Conservation (phyloP, 2,329 filamentous ascomycete species). For the Pleoardoris graminearum region DNA sequence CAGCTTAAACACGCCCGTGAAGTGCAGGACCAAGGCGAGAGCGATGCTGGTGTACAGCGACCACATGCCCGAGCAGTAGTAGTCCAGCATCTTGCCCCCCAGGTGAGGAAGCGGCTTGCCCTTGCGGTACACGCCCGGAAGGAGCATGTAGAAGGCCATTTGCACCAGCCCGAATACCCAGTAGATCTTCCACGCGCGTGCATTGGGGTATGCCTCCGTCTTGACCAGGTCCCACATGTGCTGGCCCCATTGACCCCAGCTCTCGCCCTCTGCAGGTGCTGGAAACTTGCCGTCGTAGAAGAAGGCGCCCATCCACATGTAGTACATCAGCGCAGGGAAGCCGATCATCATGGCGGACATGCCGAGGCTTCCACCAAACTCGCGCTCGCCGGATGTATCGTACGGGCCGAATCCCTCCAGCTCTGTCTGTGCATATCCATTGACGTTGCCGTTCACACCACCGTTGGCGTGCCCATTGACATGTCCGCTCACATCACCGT, state of each 20-base stretch:
- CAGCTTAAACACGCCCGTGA: conserved; percentile 81
- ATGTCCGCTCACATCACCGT: conserved; percentile 32
- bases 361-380: conserved; percentile 88
- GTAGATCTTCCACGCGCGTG: conserved; percentile 88
- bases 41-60: conserved; percentile 87
- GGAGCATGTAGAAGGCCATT: conserved; percentile 76
- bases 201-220: conserved; percentile 79
- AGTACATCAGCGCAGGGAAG: conserved; percentile 96
- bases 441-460: conserved; percentile 29
- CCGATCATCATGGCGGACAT: conserved; percentile 83
- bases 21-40: conserved; percentile 72
- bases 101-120: conserved; percentile 86
- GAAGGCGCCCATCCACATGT: conserved; percentile 96
- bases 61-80: conserved; percentile 90
- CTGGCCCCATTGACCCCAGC: conserved; percentile 68
- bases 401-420: conserved; percentile 35
- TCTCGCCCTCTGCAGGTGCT: conserved; percentile 65
- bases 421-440: conserved; percentile 25
- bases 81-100: conserved; percentile 81
- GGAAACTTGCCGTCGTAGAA: conserved; percentile 90
- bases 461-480: conserved; percentile 29
- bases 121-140: conserved; percentile 85
- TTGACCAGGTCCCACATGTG: conserved; percentile 76
- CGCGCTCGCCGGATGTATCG: conserved; percentile 59
- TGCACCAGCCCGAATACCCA: conserved; percentile 92